Evolutionary conservation across 306 rosid genomes (phyloP).

Genomic region (Quercus gilva): DNA sequence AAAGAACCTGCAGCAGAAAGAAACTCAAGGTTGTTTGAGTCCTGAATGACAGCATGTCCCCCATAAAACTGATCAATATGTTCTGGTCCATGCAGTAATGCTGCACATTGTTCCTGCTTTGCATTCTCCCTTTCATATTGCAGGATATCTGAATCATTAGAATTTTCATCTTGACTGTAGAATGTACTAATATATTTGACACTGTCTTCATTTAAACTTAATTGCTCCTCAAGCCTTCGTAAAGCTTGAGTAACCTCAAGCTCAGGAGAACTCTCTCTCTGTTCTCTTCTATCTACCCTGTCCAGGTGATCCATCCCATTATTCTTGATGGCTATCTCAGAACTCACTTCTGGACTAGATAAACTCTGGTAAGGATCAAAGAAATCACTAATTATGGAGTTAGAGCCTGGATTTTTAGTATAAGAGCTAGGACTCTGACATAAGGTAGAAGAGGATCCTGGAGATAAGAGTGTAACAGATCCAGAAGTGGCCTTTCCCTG

Average conservation of each 20-base stretch:
- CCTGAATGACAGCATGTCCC: conserved; percentile 49
- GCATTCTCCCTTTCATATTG: conserved; percentile 30
- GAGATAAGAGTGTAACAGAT: conserved; percentile 36
- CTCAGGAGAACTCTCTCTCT: conserved; percentile 33
- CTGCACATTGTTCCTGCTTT: conserved; percentile 43
- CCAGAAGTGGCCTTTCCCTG: conserved; percentile 63
- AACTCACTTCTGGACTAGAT: conserved; percentile 74
- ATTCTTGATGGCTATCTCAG: conserved; percentile 37
- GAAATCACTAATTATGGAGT: conserved; percentile 39
- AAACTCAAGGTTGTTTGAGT: conserved; percentile 16
- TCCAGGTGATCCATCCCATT: conserved; percentile 39
- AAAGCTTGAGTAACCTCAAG: conserved; percentile 61
- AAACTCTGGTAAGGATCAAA: conserved; percentile 55
- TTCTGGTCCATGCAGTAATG: conserved; percentile 37
- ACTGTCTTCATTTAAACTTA: conserved; percentile 64
- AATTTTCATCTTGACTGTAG: conserved; percentile 27
- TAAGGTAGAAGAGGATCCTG: conserved; percentile 51
- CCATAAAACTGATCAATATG: conserved; percentile 34
- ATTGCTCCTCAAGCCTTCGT: conserved; percentile 63
- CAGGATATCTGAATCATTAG: conserved; percentile 30
- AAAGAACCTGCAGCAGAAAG: conserved; percentile 6
- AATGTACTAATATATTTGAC: conserved; percentile 38
- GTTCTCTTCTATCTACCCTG: conserved; percentile 40
- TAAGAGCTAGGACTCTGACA: conserved; percentile 40
- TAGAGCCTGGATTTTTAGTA: conserved; percentile 40